Base-by-base conservation (phyloP, 139 green algal species). In the Chlorella vulgaris region DNA sequence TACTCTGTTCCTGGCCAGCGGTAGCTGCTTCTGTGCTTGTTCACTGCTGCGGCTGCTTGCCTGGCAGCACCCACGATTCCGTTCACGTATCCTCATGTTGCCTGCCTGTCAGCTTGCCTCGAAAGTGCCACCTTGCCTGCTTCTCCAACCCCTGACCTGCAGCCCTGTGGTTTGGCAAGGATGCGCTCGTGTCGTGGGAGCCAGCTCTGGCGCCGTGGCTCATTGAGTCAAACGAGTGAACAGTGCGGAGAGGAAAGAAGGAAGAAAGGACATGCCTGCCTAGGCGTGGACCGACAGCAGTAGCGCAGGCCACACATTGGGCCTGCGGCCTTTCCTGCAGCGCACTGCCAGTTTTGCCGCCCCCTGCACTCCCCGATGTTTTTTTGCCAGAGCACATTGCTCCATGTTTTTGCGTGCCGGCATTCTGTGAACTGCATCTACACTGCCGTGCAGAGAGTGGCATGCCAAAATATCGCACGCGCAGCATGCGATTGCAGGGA, bases 81-180 rank as follows among this genome's bases (percentile, higher is more conserved):
- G n/a, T n/a, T n/a, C n/a, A n/a, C n/a, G n/a, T n/a, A n/a, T n/a
- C n/a, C n/a, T n/a, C n/a, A n/a, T n/a, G n/a, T n/a, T n/a, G n/a
- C n/a, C n/a, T n/a, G n/a, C n/a, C n/a, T n/a, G n/a, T n/a, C n/a
- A n/a, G n/a, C n/a, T n/a, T n/a, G n/a, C n/a, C n/a, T n/a, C n/a
- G n/a, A n/a, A n/a, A 58, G 7, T 42, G 47, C 70, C 33, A 1
- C 21, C 3, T 71, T 18, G 18, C 28, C 26, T 21, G 18, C 47
- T 10, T 50, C 26, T 18, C 65, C 8, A 29, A 31, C 28, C 5
- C n/a, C n/a, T 8, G 2, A 0, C 31, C 39, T 84, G 84, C 93
- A 93, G 92, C 75, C 13, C 82, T 98, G 39, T 98, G 94, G 94
- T 98, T 98, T 87, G 82, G 86, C 36, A 85, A 88, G 24, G 87